Evolutionary conservation across 2,329 filamentous ascomycete species (phyloP).

Genomic region (Fusarium sp.): DNA sequence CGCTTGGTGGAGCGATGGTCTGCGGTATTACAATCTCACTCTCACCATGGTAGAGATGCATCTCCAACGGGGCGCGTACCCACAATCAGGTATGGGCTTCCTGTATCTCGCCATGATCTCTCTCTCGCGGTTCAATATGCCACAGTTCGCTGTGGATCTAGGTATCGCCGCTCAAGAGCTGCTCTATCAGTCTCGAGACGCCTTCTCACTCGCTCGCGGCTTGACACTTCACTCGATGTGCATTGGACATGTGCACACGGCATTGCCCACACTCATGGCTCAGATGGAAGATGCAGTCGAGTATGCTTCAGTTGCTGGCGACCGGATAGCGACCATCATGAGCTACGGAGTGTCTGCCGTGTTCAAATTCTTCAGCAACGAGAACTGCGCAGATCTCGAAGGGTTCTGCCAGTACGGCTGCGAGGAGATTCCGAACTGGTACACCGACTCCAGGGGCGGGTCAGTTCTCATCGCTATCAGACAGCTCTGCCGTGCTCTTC

Average conservation of each 20-base stretch:
- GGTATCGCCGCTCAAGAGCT: slow-evolving; percentile 73
- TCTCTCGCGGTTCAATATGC: slow-evolving; percentile 77
- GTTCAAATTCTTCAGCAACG: slow-evolving; percentile 76
- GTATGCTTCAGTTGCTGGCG: slow-evolving; percentile 73
- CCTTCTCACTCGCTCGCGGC: slow-evolving; percentile 75
- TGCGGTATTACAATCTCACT: slow-evolving; percentile 79
- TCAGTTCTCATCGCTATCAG: slow-evolving; percentile 74
- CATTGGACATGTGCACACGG: slow-evolving; percentile 75
- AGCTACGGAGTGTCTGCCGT: slow-evolving; percentile 76
- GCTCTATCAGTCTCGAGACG: slow-evolving; percentile 71
- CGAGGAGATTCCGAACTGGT: slow-evolving; percentile 80
- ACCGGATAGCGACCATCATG: slow-evolving; percentile 78
- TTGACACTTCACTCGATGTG: slow-evolving; percentile 78
- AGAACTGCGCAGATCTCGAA: slow-evolving; percentile 77
- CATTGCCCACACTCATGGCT: slow-evolving; percentile 68
- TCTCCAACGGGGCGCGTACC: slow-evolving; percentile 72
- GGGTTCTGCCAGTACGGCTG: slow-evolving; percentile 78
- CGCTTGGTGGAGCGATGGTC: slow-evolving; percentile 78
- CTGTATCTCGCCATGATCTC: slow-evolving; percentile 76
- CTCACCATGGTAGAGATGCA: slow-evolving; percentile 76
- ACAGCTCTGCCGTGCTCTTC: slow-evolving; percentile 76
- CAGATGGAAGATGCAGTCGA: slow-evolving; percentile 76
- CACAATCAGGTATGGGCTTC: slow-evolving; percentile 77
- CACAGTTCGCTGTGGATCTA: slow-evolving; percentile 74
- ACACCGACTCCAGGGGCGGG: slow-evolving; percentile 77